These are phyloP conservation scores for Calocera cornea DNA, from an alignment of 768 basidiomycete genomes.

Conservation along the genomic window DNA sequence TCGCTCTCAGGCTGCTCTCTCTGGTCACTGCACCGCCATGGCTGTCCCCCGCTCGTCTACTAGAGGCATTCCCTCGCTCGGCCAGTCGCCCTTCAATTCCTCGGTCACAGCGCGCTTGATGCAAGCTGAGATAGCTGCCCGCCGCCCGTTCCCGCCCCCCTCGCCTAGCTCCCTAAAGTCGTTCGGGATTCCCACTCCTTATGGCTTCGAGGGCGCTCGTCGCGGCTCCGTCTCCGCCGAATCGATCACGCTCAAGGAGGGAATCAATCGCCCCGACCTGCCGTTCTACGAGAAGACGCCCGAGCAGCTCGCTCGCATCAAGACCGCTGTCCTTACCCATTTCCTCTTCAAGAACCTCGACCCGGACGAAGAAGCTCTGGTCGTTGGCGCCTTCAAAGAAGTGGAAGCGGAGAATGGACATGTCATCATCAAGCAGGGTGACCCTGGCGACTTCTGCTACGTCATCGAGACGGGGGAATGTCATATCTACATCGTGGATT, in stretches of 20 bases:
- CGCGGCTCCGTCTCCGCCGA: slow-evolving; percentile 94
- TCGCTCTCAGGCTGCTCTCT: not conserved
- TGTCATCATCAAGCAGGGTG: slow-evolving; percentile 93
- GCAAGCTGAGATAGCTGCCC: too few species aligned
- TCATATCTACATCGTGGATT: slow-evolving; percentile 10
- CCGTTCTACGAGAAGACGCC: slow-evolving; percentile 66
- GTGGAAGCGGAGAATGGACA: slow-evolving; percentile 53
- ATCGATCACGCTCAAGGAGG: slow-evolving; percentile 59
- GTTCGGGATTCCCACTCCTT: not conserved
- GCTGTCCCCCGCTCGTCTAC: not conserved
- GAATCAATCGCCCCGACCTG: slow-evolving; percentile 27
- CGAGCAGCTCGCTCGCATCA: slow-evolving; percentile 79
- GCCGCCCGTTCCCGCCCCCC: too few species aligned
- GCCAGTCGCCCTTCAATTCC: too few species aligned
- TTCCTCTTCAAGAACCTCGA: slow-evolving; percentile 94
- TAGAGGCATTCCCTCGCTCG: not conserved
- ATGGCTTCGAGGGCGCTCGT: slow-evolving; percentile 34
- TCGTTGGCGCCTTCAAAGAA: slow-evolving; percentile 93
- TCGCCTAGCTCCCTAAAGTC: not conserved
- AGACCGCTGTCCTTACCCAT: slow-evolving; percentile 70
- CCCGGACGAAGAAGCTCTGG: slow-evolving; percentile 87
- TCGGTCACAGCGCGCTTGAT: too few species aligned
- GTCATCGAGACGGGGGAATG: slow-evolving; percentile 72
- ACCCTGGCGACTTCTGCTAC: slow-evolving; percentile 94
- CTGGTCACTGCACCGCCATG: not conserved